phyloP scores from a whole-genome alignment of 2,329 filamentous ascomycete species.

The Aspergillus tanneri region DNA sequence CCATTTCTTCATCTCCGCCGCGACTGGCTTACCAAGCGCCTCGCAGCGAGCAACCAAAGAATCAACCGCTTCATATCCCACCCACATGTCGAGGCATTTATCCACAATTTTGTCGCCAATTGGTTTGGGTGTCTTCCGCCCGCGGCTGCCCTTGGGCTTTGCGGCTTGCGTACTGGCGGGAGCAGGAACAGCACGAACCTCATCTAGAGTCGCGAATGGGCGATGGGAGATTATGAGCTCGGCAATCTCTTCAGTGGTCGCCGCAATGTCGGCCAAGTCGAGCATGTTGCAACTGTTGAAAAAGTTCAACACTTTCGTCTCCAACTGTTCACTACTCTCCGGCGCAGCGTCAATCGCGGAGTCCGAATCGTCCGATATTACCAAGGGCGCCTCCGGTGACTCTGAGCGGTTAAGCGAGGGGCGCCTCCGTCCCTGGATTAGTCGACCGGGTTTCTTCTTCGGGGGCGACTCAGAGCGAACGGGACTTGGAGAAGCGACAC shows the following conservation, averaged over 20 bases:
- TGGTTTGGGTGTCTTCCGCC: constrained; percentile 51
- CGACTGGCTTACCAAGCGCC: constrained; percentile 65
- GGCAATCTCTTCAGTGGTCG: constrained; percentile 68
- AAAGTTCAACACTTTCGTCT: constrained; percentile 67
- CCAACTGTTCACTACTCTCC: constrained; percentile 45
- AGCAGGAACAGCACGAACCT: constrained; percentile 64
- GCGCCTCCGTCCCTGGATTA: constrained; percentile 52
- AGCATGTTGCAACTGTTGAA: constrained; percentile 76
- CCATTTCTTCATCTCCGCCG: constrained; percentile 65
- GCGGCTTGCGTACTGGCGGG: constrained; percentile 35
- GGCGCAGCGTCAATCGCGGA: constrained; percentile 40
- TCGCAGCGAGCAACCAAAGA: constrained; percentile 76
- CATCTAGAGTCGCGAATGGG: constrained; percentile 68
- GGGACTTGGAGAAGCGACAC: constrained; percentile 28
- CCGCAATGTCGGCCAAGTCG: constrained; percentile 79
- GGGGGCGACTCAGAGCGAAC: constrained; percentile 23
- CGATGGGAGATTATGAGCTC: constrained; percentile 68
- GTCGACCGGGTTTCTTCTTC: constrained; percentile 36
- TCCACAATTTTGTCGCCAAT: constrained; percentile 68
- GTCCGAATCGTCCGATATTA: constrained; percentile 49
- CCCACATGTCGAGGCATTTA: constrained; percentile 69
- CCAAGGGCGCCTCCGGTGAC: constrained; percentile 36
- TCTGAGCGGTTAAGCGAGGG: constrained; percentile 33
- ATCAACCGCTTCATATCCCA: constrained; percentile 79
- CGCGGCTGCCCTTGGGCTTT: constrained; percentile 53